A percentile compares a stretch with the other conserved stretches of the same genome.
Conservation (phyloP, 129 eudicot species). For the Centella asiatica region DNA sequence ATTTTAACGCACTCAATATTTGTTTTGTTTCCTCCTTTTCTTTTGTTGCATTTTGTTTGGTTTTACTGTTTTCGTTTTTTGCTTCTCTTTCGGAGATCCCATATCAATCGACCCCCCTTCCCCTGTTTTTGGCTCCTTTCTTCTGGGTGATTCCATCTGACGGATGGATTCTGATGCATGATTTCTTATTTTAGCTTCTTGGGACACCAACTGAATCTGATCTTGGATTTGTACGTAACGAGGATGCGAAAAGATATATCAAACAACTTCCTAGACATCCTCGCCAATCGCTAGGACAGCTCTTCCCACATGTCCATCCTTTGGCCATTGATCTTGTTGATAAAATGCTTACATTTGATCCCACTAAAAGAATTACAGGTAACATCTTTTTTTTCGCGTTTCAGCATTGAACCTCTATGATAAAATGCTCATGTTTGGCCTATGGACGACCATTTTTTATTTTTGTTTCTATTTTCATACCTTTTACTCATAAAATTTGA, state of each 20-base stretch:
- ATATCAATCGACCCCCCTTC: too few species aligned
- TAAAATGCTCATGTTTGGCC: too few species aligned
- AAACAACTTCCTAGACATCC: constrained; percentile 64
- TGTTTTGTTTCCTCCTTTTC: too few species aligned
- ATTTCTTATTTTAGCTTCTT: constrained; percentile 49
- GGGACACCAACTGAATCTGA: constrained; percentile 82
- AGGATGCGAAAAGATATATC: constrained; percentile 76
- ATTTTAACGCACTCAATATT: too few species aligned
- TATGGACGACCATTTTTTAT: too few species aligned
- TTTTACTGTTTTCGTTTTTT: too few species aligned
- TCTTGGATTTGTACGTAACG: constrained; percentile 51
- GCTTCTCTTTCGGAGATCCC: too few species aligned
- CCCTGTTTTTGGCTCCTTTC: too few species aligned
- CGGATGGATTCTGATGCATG: background rate
- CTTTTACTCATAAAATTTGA: too few species aligned
- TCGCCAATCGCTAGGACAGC: constrained; percentile 41
- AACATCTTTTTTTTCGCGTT: background rate
- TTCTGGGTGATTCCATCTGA: background rate
- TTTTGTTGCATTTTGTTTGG: too few species aligned
- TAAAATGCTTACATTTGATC: constrained; percentile 78
- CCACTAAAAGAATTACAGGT: constrained; percentile 80
- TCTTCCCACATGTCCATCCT: constrained; percentile 78
- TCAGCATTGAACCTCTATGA: background rate
- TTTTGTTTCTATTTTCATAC: too few species aligned
- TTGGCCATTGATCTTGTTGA: constrained; percentile 77